phyloP scores from a whole-genome alignment of 805 yeast species.

The Brettanomyces bruxellensis region DNA sequence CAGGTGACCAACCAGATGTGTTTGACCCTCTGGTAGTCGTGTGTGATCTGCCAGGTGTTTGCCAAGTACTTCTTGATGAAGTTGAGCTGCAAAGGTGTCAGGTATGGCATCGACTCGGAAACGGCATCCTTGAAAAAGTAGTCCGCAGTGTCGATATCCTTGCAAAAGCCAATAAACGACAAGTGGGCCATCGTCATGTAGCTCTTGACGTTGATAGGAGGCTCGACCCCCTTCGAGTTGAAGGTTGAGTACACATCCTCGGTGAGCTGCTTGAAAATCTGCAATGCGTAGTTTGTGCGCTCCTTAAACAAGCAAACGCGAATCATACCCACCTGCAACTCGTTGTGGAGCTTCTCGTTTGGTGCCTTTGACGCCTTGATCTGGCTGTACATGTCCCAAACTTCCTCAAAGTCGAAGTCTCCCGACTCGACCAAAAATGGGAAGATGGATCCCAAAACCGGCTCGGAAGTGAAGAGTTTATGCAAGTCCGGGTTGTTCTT shows the following conservation, averaged over 20 bases:
- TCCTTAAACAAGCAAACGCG: constrained; percentile 60
- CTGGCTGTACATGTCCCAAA: constrained; percentile 43
- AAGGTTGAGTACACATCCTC: constrained; percentile 33
- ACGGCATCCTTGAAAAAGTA: constrained; percentile 69
- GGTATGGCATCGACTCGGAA: constrained; percentile 61
- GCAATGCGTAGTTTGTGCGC: constrained; percentile 57
- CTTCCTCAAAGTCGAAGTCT: constrained; percentile 50
- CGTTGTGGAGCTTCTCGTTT: constrained; percentile 28
- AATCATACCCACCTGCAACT: constrained; percentile 63
- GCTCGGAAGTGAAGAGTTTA: constrained; percentile 46
- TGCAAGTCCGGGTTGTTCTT: constrained; percentile 35
- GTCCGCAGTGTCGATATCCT: constrained; percentile 61
- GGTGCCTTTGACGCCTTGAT: constrained; percentile 25
- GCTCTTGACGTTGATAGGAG: constrained; percentile 33
- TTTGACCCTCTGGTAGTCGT: constrained; percentile 48
- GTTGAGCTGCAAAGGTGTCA: constrained; percentile 63
- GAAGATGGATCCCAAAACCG: constrained; percentile 59
- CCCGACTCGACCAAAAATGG: constrained; percentile 58
- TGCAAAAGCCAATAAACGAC: constrained; percentile 69
- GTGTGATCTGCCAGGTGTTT: constrained; percentile 50
- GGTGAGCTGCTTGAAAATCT: constrained; percentile 52
- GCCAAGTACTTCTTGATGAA: constrained; percentile 55
- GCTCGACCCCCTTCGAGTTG: constrained; percentile 21
- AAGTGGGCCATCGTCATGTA: constrained; percentile 67
- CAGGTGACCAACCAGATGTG: constrained; percentile 57